Conservation (phyloP, 164 flowering plant genomes). For the Malania oleifera region DNA sequence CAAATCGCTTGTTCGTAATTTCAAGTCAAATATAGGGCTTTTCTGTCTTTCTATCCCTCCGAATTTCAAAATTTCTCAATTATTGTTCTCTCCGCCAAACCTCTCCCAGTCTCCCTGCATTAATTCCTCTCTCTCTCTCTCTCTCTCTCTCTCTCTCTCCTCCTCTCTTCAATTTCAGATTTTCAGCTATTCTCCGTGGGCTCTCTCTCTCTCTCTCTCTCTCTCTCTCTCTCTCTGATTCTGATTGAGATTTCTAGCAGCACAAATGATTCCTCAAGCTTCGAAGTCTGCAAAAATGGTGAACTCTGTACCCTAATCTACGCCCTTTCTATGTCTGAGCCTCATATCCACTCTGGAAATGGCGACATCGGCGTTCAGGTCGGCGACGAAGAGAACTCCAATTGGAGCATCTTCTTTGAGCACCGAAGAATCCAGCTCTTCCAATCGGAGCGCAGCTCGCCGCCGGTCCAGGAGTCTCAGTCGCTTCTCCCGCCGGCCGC, state of each 20-base stretch:
- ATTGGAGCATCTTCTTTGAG: conserved; percentile 22
- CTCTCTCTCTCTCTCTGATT: conserved; percentile 1
- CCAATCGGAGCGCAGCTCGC: conserved; percentile 29
- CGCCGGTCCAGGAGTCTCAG: conserved; percentile 70
- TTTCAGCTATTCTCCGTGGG: too few species aligned
- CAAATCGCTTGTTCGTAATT: not conserved
- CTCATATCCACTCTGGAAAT: conserved; percentile 14
- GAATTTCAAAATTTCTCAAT: conserved; percentile 11
- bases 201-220: not conserved
- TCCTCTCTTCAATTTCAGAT: not conserved
- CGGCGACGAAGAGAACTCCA: conserved; percentile 60
- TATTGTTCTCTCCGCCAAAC: conserved; percentile 46
- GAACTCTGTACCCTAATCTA: not conserved
- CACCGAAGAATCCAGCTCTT: conserved; percentile 27
- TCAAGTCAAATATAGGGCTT: not conserved
- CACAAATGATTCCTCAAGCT: too few species aligned
- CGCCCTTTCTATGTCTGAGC: not conserved
- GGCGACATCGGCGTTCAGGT: conserved; percentile 87
- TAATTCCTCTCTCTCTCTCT: not conserved
- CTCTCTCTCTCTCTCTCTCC: conserved; percentile 8
- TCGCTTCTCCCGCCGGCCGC: conserved; percentile 36
- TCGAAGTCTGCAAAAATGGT: not conserved
- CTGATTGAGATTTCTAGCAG: too few species aligned
- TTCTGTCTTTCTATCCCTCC: conserved; percentile 1
- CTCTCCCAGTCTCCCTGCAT: not conserved